phyloP scores from a whole-genome alignment of 2,329 filamentous ascomycete species.

The Lecanosticta acicola region DNA sequence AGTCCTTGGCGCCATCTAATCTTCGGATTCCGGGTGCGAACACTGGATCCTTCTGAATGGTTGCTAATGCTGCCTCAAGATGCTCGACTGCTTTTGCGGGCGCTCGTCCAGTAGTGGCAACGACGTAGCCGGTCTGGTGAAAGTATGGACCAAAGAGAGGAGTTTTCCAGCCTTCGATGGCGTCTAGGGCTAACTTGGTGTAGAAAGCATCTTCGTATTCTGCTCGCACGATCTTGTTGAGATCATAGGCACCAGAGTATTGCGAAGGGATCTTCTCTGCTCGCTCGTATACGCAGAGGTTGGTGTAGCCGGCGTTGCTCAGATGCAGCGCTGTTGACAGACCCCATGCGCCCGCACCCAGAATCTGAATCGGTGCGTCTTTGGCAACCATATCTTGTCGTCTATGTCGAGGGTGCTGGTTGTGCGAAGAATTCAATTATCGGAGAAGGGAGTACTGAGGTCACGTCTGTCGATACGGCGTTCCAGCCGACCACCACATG shows the following conservation, averaged over 20 bases:
- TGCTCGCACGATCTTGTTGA: slow-evolving; percentile 48
- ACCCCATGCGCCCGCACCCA: slow-evolving; percentile 42
- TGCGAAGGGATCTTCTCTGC: slow-evolving; percentile 43
- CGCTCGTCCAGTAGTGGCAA: slow-evolving; percentile 46
- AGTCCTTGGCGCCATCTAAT: slow-evolving; percentile 36
- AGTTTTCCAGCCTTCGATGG: slow-evolving; percentile 50
- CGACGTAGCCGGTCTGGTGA: slow-evolving; percentile 48
- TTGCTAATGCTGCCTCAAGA: slow-evolving; percentile 40
- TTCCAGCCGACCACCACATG: neutral
- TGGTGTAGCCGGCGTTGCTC: slow-evolving; percentile 39
- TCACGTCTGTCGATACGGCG: neutral
- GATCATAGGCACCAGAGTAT: slow-evolving; percentile 39
- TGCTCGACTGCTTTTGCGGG: slow-evolving; percentile 46
- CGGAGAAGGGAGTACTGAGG: neutral
- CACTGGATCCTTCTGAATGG: slow-evolving; percentile 37
- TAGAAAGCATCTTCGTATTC: slow-evolving; percentile 79
- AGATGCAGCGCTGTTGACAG: slow-evolving; percentile 48
- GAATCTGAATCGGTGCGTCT: neutral
- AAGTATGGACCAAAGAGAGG: slow-evolving; percentile 52
- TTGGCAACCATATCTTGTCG: neutral
- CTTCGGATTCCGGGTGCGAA: slow-evolving; percentile 39
- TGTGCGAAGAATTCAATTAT: too few species aligned
- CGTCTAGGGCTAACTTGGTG: slow-evolving; percentile 56
- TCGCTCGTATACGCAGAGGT: slow-evolving; percentile 47
- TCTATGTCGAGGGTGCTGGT: neutral